Conservation (phyloP, 2,329 filamentous ascomycete genomes). For the Aspergillus sp. region DNA sequence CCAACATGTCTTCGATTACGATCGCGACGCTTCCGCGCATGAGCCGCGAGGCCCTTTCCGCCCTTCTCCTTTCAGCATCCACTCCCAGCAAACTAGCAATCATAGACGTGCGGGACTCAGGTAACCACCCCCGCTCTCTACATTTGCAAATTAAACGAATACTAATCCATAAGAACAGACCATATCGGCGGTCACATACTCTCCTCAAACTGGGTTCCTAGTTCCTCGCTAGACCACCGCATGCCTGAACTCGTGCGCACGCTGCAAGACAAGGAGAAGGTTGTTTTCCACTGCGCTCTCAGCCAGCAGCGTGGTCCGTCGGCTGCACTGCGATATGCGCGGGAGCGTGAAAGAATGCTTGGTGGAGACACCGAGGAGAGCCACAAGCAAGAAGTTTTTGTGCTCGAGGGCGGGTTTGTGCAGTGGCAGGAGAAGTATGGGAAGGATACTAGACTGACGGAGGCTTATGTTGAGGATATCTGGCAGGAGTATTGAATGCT, state of each 20-base stretch:
- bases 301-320: slow-evolving; percentile 87
- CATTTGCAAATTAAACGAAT: neutral
- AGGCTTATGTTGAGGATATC: slow-evolving; percentile 79
- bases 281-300: slow-evolving; percentile 92
- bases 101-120: slow-evolving; percentile 85
- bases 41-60: slow-evolving; percentile 66
- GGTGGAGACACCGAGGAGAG: slow-evolving; percentile 37
- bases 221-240: slow-evolving; percentile 67
- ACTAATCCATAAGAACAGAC: slow-evolving; percentile 52
- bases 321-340: slow-evolving; percentile 73
- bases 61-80: slow-evolving; percentile 57
- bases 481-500: slow-evolving; percentile 61
- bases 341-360: slow-evolving; percentile 60
- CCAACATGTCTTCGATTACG: slow-evolving; percentile 54
- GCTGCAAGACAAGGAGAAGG: slow-evolving; percentile 73
- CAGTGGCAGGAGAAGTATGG: slow-evolving; percentile 85
- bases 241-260: slow-evolving; percentile 80
- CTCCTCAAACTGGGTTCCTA: slow-evolving; percentile 74
- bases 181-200: slow-evolving; percentile 88
- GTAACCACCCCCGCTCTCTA: slow-evolving; percentile 42
- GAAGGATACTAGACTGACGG: slow-evolving; percentile 74
- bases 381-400: slow-evolving; percentile 68
- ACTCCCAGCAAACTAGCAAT: slow-evolving; percentile 60
- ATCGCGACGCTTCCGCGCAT: slow-evolving; percentile 67
- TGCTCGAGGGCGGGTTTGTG: slow-evolving; percentile 81